Conservation (phyloP, 2,329 filamentous ascomycete species). For the Eutypella sp. region DNA sequence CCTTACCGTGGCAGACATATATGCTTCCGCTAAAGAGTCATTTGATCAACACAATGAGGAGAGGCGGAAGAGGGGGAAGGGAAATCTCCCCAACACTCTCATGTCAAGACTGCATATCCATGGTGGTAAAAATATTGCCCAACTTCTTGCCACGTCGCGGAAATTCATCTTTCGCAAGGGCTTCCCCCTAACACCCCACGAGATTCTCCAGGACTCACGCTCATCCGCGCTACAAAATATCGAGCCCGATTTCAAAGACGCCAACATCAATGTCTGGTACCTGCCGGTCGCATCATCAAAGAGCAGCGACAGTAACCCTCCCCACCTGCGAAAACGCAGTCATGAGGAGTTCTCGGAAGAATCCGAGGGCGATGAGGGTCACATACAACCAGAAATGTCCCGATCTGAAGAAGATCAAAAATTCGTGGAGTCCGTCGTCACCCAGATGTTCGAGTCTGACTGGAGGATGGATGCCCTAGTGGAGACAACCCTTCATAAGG, state of each 20-base stretch:
- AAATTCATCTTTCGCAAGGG: constrained; percentile 83
- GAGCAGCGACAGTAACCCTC: constrained; percentile 10
- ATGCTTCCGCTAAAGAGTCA: constrained; percentile 42
- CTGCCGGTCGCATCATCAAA: constrained; percentile 50
- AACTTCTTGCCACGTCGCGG: constrained; percentile 76
- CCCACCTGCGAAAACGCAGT: constrained; percentile 30
- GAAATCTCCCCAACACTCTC: too few relatives aligned
- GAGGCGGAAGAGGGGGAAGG: constrained; percentile 30
- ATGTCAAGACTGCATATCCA: constrained; percentile 58
- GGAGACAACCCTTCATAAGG: constrained; percentile 61
- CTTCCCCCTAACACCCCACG: constrained; percentile 65
- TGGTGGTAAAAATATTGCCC: constrained; percentile 73
- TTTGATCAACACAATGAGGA: constrained; percentile 33
- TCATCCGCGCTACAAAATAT: constrained; percentile 37
- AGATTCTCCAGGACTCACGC: constrained; percentile 52
- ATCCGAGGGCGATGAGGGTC: not conserved
- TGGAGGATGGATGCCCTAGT: constrained; percentile 69
- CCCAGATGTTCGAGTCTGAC: constrained; percentile 71
- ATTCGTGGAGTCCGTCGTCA: constrained; percentile 58
- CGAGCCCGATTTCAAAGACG: constrained; percentile 68
- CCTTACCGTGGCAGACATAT: constrained; percentile 72
- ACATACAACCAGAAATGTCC: constrained; percentile 3
- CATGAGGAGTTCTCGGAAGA: constrained; percentile 40
- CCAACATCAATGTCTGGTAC: constrained; percentile 79
- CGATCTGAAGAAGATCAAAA: constrained; percentile 38